These are phyloP conservation scores for Novymonas esmeraldas DNA, from an alignment of 208 protist genomes.

Conservation along the genomic window DNA sequence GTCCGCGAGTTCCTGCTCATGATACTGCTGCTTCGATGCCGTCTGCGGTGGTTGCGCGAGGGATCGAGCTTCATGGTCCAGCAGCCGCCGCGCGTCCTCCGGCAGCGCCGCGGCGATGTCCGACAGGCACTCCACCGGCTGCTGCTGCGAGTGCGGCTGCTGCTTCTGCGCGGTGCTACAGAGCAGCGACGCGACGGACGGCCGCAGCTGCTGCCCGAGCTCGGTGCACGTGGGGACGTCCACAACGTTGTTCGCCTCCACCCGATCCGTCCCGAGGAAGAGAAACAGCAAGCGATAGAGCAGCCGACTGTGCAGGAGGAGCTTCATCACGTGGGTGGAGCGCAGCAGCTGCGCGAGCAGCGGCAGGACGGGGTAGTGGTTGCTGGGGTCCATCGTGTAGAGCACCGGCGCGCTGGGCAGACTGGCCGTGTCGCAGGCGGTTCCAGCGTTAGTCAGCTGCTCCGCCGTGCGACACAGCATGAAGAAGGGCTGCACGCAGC, in stretches of 20 bases:
- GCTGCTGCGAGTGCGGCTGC: too few relatives aligned
- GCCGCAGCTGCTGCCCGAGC: conserved; percentile 32
- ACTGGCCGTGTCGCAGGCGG: not conserved
- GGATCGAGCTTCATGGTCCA: conserved; percentile 13
- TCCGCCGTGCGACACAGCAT: conserved; percentile 22
- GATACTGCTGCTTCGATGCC: conserved; percentile 7
- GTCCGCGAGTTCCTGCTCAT: not conserved
- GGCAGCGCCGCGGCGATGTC: conserved; percentile 22
- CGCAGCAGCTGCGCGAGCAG: conserved; percentile 62
- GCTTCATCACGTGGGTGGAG: conserved; percentile 41
- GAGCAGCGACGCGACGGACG: conserved; percentile 2
- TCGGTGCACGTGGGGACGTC: conserved; percentile 51
- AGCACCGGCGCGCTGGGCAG: conserved; percentile 24
- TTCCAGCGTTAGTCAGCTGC: not conserved
- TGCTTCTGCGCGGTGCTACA: conserved; percentile 12
- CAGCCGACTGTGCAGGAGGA: conserved; percentile 50
- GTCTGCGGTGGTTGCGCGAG: conserved; percentile 20
- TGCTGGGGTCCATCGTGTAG: conserved; percentile 46
- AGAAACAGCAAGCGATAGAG: conserved; percentile 72
- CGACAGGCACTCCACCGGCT: conserved; percentile 1
- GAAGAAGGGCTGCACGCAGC: conserved; percentile 46
- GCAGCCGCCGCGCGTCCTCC: conserved; percentile 10
- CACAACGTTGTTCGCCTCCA: conserved; percentile 63
- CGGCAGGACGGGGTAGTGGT: conserved; percentile 43
- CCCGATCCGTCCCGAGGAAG: conserved; percentile 76